Evolutionary conservation across 2,329 filamentous ascomycete species (phyloP).

Genomic region (Xylariaceae sp.): DNA sequence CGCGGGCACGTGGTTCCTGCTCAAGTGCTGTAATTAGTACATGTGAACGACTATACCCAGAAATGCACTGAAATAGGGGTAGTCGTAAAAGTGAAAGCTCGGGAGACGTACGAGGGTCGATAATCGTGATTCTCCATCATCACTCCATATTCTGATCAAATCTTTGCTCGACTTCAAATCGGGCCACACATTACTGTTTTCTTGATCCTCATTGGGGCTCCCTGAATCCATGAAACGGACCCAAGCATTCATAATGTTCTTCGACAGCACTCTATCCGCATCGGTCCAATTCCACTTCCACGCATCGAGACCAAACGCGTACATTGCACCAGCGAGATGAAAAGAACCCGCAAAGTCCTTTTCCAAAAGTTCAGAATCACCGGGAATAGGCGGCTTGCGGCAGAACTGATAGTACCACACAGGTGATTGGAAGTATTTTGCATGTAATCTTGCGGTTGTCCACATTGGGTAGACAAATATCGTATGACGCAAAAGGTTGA

Average conservation of each 20-base stretch:
- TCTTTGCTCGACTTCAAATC: neutral
- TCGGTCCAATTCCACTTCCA: conserved; percentile 17
- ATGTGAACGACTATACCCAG: no score
- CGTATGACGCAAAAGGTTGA: conserved; percentile 8
- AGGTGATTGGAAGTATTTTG: conserved; percentile 5
- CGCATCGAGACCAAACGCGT: conserved; percentile 11
- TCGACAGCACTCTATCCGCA: conserved; percentile 10
- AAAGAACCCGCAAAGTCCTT: conserved; percentile 11
- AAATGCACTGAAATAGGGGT: no score
- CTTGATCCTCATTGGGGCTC: conserved; percentile 1
- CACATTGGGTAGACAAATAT: conserved; percentile 14
- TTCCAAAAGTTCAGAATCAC: conserved; percentile 6
- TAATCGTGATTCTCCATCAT: neutral
- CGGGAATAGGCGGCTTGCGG: conserved; percentile 13
- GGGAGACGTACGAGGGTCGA: neutral
- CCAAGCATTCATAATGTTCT: conserved; percentile 7
- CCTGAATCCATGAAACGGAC: conserved; percentile 8
- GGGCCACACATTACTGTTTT: conserved; percentile 4
- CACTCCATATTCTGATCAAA: conserved; percentile 8
- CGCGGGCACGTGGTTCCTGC: neutral
- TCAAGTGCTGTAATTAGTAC: no score
- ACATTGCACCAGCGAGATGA: conserved; percentile 13
- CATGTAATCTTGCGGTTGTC: conserved; percentile 11
- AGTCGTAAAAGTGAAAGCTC: no score
- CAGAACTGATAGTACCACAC: conserved; percentile 10